Base-by-base conservation (phyloP, 1,284 basidiomycete species). In the Trichosporon sp. region DNA sequence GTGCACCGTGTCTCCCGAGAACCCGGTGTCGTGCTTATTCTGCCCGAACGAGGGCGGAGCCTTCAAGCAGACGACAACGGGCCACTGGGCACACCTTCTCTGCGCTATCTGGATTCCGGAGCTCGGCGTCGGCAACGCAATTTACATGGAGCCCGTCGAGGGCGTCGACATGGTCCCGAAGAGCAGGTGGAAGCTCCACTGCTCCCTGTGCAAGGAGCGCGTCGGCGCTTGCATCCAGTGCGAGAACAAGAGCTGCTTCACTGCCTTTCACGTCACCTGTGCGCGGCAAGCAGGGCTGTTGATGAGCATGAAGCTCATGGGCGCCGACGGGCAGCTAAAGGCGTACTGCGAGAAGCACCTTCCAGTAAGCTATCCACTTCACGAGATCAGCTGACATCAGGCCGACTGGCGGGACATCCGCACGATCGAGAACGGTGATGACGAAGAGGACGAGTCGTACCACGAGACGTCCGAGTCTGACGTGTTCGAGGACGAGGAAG, bases 31-130 rank as follows among this genome's bases (percentile, higher is more conserved):
- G 4, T 99, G 96, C 83, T 87, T 94, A 26, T 87, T 99, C 64
- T 99, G 97, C 79, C 97, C 97, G 0, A 94, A 94, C 76, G 94
- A 98, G 84, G 96, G 93, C 11, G 97, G 96, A 11, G 97, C 97
- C 1, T 99, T 99, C 88, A 99, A 99, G 81, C 97, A 99, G 85
- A 98, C 97, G 0, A 89, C 90, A 0, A 88, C 90, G 26, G 94
- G 94, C 0, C 92, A 95, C 74, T 99, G 97, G 97, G 92, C 94
- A 0, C 97, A 99, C 82, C 86, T 99, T 0, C 87, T 99, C 0
- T 99, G 97, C 79, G 95, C 96, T 2, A 97, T 99, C 75, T 99
- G 95, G 94, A 91, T 98, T 3, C 96, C 97, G 0, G 97, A 99
- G 82, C 94, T 94, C 7, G 90, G 91, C 51, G 93, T 98, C 4